Conservation (phyloP, 2,329 filamentous ascomycete genomes). For the Colletotrichum aenigma region DNA sequence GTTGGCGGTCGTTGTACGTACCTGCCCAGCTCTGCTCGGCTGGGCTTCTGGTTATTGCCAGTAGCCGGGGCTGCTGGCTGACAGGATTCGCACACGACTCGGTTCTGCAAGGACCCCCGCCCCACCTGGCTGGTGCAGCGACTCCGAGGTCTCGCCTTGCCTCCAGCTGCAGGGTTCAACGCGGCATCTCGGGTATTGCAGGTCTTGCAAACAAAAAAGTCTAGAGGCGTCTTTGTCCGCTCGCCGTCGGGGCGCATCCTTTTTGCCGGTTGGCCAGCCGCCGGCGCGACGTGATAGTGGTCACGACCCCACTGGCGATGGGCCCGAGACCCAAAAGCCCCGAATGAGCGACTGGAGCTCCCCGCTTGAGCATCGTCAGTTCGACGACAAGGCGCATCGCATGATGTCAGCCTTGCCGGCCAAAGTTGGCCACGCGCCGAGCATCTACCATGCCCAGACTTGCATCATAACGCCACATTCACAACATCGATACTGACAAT, state of each 20-base stretch:
- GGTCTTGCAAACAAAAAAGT: neutral
- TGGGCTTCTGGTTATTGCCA: neutral
- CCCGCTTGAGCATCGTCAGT: constrained; percentile 12
- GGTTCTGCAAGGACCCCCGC: constrained; percentile 12
- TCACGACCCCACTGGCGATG: neutral
- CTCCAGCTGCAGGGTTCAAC: constrained; percentile 10
- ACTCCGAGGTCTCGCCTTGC: neutral
- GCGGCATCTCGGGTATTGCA: constrained; percentile 4
- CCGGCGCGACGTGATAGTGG: neutral
- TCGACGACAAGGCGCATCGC: constrained; percentile 1
- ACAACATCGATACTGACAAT: constrained; percentile 19
- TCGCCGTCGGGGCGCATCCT: neutral
- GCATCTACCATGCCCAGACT: neutral
- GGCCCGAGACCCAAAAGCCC: neutral
- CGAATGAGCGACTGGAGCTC: neutral
- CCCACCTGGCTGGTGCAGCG: neutral
- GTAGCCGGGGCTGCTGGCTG: neutral
- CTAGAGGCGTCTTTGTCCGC: neutral
- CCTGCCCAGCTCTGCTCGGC: neutral
- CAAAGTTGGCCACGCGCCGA: constrained; percentile 1
- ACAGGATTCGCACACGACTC: constrained; percentile 3
- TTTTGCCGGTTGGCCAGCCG: neutral
- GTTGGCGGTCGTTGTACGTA: constrained; percentile 4
- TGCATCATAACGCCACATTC: neutral
- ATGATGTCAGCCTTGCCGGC: constrained; percentile 10